Evolutionary conservation across 345 rosid genomes (phyloP).

Genomic region (Erucastrum elatum): DNA sequence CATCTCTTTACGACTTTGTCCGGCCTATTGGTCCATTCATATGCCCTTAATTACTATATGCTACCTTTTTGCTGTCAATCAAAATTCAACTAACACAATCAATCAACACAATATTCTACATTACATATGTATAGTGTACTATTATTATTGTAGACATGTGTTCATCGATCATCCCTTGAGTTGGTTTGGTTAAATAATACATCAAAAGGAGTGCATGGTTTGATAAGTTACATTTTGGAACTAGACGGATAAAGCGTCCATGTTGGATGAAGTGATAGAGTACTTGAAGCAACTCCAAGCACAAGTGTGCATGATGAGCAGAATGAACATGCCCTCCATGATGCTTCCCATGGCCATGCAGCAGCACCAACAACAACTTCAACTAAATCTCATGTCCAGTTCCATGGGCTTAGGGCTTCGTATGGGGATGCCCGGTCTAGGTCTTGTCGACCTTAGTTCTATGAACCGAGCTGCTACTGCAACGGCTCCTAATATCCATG

Average conservation of each 20-base stretch:
- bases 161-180: not conserved
- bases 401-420: constrained; percentile 64
- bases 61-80: constrained; percentile 25
- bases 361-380: constrained; percentile 63
- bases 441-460: constrained; percentile 41
- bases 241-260: constrained; percentile 95
- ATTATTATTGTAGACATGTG: not conserved
- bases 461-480: constrained; percentile 46
- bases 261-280: constrained; percentile 96
- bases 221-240: constrained; percentile 4
- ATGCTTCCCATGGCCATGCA: constrained; percentile 85
- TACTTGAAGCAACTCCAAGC: constrained; percentile 89
- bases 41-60: constrained; percentile 16
- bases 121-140: not conserved
- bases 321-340: constrained; percentile 74
- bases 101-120: constrained; percentile 1
- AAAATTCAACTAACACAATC: not conserved
- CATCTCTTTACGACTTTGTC: constrained; percentile 27
- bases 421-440: constrained; percentile 62
- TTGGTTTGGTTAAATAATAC: constrained; percentile 3
- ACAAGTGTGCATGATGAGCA: constrained; percentile 76
- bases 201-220: not conserved
- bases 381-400: constrained; percentile 73
- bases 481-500: constrained; percentile 26
- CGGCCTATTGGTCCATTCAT: constrained; percentile 7